These are phyloP conservation scores for Wickerhamomyces sydowiorum DNA, from an alignment of 805 yeast genomes.

Conservation along the genomic window DNA sequence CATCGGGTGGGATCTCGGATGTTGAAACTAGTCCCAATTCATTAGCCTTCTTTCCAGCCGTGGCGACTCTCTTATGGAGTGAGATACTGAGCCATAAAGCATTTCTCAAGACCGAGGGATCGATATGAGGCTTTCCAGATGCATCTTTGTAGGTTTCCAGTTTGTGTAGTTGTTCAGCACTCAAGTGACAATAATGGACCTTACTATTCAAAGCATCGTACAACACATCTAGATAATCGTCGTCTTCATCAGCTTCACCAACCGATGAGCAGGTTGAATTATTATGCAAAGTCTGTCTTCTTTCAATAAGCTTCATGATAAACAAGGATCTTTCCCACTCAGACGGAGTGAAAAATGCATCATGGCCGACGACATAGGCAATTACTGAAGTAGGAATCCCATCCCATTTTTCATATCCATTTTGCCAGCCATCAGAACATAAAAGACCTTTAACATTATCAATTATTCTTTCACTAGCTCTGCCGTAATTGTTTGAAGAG, in stretches of 20 bases:
- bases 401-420: constrained; percentile 40
- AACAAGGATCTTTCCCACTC: constrained; percentile 54
- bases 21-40: constrained; percentile 24
- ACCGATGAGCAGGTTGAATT: not conserved
- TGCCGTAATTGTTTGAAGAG: constrained; percentile 36
- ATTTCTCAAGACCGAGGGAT: constrained; percentile 32
- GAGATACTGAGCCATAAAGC: constrained; percentile 46
- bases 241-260: constrained; percentile 7
- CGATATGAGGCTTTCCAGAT: constrained; percentile 32
- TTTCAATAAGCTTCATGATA: constrained; percentile 35
- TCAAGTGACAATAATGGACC: constrained; percentile 42
- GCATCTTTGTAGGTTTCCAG: constrained; percentile 34
- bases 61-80: constrained; percentile 34
- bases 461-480: constrained; percentile 37
- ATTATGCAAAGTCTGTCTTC: constrained; percentile 19
- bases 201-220: constrained; percentile 32
- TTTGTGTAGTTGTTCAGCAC: constrained; percentile 40
- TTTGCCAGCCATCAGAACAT: constrained; percentile 44
- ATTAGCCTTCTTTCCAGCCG: constrained; percentile 19
- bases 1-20: constrained; percentile 24
- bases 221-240: constrained; percentile 19
- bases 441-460: constrained; percentile 42
- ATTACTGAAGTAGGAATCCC: constrained; percentile 37
- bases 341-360: constrained; percentile 46
- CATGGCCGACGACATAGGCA: constrained; percentile 39